These are phyloP conservation scores for Sistotremastrum niveocremeum DNA, from an alignment of 768 basidiomycete genomes.

Conservation along the genomic window DNA sequence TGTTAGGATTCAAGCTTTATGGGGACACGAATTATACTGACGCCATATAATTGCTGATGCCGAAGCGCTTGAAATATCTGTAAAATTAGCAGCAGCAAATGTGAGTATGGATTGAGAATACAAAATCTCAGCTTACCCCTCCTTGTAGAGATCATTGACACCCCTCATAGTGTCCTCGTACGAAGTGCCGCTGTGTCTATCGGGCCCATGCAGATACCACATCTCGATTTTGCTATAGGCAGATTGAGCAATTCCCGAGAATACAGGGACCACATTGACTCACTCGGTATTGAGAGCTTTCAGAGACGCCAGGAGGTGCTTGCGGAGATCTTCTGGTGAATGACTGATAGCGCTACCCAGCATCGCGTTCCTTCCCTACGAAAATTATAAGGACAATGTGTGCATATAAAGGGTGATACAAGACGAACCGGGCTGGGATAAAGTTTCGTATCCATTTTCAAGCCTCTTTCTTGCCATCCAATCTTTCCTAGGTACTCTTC, in stretches of 20 bases:
- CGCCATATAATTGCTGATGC: constrained; percentile 30
- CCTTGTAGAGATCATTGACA: constrained; percentile 34
- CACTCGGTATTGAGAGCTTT: constrained; percentile 36
- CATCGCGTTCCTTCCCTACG: neutral
- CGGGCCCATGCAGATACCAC: constrained; percentile 35
- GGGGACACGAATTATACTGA: constrained; percentile 13
- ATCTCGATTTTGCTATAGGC: constrained; percentile 20
- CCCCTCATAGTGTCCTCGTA: constrained; percentile 33
- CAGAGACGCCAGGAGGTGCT: constrained; percentile 21
- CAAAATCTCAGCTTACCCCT: constrained; percentile 32
- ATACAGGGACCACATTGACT: constrained; percentile 4
- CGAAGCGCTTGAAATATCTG: constrained; percentile 18
- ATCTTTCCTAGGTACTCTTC: constrained; percentile 35
- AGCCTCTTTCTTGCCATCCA: constrained; percentile 33
- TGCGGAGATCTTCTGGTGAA: constrained; percentile 22
- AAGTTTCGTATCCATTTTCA: constrained; percentile 49
- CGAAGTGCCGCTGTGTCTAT: constrained; percentile 26
- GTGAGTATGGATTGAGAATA: neutral
- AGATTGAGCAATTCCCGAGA: neutral
- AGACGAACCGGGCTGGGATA: constrained; percentile 24
- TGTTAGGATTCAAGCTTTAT: constrained; percentile 1
- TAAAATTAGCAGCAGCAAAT: neutral
- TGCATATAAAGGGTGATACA: neutral
- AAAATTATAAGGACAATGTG: too few species aligned
- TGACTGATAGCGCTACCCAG: constrained; percentile 7